phyloP scores from a whole-genome alignment of 768 basidiomycete genomes.

The Amanita exitialis region DNA sequence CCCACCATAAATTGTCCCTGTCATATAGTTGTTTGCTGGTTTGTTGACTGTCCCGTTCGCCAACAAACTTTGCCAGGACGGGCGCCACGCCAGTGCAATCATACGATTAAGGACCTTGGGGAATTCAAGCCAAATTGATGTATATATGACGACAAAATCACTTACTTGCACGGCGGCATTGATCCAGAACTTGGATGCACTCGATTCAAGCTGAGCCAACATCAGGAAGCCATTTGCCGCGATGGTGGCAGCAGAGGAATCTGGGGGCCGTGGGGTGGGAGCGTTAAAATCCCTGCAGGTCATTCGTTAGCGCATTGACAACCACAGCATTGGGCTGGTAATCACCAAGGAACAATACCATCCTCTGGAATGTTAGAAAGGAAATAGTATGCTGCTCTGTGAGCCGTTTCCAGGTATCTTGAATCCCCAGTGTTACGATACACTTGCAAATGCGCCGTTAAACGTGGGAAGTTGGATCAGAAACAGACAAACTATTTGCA shows the following conservation, averaged over 20 bases:
- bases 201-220: conserved; percentile 35
- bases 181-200: conserved; percentile 29
- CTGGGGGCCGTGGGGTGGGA: conserved; percentile 47
- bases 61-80: conserved; percentile 52
- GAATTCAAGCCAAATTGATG: neutral
- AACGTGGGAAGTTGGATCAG: neutral
- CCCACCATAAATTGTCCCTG: conserved; percentile 46
- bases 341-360: conserved; percentile 59
- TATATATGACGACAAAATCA: neutral
- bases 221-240: conserved; percentile 50
- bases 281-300: conserved; percentile 62
- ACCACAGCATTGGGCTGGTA: neutral
- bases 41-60: conserved; percentile 59
- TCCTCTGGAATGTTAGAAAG: conserved; percentile 45
- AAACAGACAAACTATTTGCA: conserved; percentile 43
- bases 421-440: conserved; percentile 38
- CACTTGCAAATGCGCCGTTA: conserved; percentile 30
- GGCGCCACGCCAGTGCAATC: conserved; percentile 44
- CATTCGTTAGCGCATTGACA: conserved; percentile 1
- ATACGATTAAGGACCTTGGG: conserved; percentile 36
- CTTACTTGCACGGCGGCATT: conserved; percentile 39
- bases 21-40: conserved; percentile 44
- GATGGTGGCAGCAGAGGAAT: conserved; percentile 62
- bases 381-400: conserved; percentile 50
- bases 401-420: conserved; percentile 50